Evolutionary conservation across 208 protist genomes (phyloP).

Genomic region (Leptomonas pyrrhocoris): DNA sequence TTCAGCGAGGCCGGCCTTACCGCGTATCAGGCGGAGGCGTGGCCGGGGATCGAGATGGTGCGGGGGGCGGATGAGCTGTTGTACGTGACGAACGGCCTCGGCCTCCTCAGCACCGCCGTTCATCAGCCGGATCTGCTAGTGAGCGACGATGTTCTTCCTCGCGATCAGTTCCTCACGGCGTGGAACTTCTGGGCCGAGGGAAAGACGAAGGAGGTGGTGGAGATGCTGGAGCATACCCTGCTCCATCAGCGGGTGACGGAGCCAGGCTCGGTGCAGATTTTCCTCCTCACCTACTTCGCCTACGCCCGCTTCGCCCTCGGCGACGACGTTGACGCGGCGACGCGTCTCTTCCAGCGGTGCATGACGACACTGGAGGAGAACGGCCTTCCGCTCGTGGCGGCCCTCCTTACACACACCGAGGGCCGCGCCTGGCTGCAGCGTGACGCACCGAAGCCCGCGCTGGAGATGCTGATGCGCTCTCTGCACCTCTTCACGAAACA

Average conservation of each 20-base stretch:
- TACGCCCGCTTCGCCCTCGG: constrained; percentile 29
- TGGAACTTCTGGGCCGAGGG: constrained; percentile 23
- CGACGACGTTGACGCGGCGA: constrained; percentile 30
- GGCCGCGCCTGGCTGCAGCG: constrained; percentile 35
- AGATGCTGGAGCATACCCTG: constrained; percentile 44
- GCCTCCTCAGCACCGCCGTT: constrained; percentile 37
- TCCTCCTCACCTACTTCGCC: constrained; percentile 24
- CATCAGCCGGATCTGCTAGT: constrained; percentile 15
- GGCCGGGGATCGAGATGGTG: constrained; percentile 46
- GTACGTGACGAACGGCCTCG: constrained; percentile 62
- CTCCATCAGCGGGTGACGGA: constrained; percentile 20
- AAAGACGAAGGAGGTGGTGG: constrained; percentile 32
- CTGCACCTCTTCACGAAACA: constrained; percentile 27
- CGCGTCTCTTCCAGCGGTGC: constrained; percentile 31
- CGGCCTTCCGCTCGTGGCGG: neutral
- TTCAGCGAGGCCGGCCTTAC: constrained; percentile 22
- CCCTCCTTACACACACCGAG: constrained; percentile 20
- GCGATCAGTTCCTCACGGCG: constrained; percentile 13
- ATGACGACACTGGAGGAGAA: constrained; percentile 22
- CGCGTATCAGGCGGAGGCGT: constrained; percentile 4
- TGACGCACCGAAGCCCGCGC: constrained; percentile 33
- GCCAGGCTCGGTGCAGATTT: constrained; percentile 21
- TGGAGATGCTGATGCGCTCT: constrained; percentile 38
- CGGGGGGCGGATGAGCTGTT: constrained; percentile 41
- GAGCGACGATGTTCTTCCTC: constrained; percentile 3